A percentile compares a stretch with the other conserved stretches of the same genome.
Evolutionary conservation across 2,329 filamentous ascomycete species (phyloP).

Genomic region (Pezicula radicicola): DNA sequence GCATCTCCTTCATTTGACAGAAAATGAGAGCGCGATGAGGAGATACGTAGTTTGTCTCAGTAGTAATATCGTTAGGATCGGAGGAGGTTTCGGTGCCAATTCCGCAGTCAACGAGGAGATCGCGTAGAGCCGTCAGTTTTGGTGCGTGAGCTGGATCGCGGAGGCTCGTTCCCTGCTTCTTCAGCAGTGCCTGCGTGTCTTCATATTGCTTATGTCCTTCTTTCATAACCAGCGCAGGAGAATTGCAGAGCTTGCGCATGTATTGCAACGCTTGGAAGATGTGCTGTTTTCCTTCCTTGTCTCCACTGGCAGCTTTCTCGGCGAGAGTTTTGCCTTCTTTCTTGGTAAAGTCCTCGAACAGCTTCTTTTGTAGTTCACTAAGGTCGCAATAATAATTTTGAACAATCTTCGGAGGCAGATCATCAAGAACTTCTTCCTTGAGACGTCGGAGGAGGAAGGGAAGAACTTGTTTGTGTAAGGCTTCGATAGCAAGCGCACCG

Average conservation of each 20-base stretch:
- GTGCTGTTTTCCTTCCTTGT: constrained; percentile 94
- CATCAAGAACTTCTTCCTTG: constrained; percentile 96
- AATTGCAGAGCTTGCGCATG: constrained; percentile 99
- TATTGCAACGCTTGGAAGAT: constrained; percentile 99
- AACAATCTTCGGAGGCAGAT: constrained; percentile 94
- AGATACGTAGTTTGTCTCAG: constrained; percentile 77
- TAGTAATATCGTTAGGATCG: constrained; percentile 48
- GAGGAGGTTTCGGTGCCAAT: constrained; percentile 68
- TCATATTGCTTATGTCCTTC: constrained; percentile 88
- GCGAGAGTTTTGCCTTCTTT: constrained; percentile 88
- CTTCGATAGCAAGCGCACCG: constrained; percentile 92
- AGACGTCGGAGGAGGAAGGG: constrained; percentile 93
- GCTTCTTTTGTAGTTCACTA: constrained; percentile 87
- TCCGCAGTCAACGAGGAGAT: constrained; percentile 96
- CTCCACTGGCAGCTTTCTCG: constrained; percentile 76
- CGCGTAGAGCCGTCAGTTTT: constrained; percentile 85
- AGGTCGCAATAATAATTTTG: constrained; percentile 99
- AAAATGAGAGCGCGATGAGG: constrained; percentile 95
- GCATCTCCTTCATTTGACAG: constrained; percentile 99
- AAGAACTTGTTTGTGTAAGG: constrained; percentile 96
- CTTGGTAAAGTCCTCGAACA: constrained; percentile 95
- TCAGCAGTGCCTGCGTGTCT: constrained; percentile 77
- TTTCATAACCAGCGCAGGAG: constrained; percentile 93
- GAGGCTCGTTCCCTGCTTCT: constrained; percentile 75
- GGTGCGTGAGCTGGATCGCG: constrained; percentile 87